Base-by-base conservation (phyloP, 1,284 basidiomycete genomes). In the Malassezia globosa region DNA sequence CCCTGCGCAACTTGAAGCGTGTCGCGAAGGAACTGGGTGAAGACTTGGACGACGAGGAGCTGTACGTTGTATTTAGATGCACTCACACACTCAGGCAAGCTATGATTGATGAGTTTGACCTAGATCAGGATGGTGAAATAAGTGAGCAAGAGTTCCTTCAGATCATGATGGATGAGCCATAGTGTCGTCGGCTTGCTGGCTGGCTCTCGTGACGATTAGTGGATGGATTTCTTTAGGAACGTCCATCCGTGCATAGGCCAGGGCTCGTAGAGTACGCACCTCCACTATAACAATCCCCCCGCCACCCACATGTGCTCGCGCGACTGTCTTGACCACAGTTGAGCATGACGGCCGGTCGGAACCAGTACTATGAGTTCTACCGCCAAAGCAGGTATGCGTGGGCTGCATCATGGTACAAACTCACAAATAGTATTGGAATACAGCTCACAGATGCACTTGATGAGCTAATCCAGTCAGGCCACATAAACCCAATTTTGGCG, bases 91-190 rank as follows among this genome's bases (percentile, higher is more conserved):
- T 41, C 65, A 96, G 90, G 59, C 87, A 95, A 81, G 94, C 92
- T 18, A 99, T 99, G 92, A 99, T 99, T 66, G 94, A 97, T 67
- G 94, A 99, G 75, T 99, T 99, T 68, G 92, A 99, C 73, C 80
- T 99, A 29, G 92, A 99, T 75, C 85, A 92, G 72, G 92, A 99
- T 64, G 89, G 90, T 19, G 90, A 92, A 75, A 97, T 97, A 72
- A 89, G 83, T 72, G 85, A 89, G 70, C 81, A 85, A 70, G 87
- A 92, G 76, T 90, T 92, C 73, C 82, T 87, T 60, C 84, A 86
- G 38, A 95, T 96, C 72, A 92, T 96, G 90, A 86, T 87, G 42
- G 89, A 95, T 74, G 89, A 94, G 46, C 54, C 64, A 19, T 72
- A 54, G 52, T 7, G 19, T 41, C 8, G 46, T 21, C n/a, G n/a